Base-by-base conservation (phyloP, 345 rosid genomes). In the Hirschfeldia incana region DNA sequence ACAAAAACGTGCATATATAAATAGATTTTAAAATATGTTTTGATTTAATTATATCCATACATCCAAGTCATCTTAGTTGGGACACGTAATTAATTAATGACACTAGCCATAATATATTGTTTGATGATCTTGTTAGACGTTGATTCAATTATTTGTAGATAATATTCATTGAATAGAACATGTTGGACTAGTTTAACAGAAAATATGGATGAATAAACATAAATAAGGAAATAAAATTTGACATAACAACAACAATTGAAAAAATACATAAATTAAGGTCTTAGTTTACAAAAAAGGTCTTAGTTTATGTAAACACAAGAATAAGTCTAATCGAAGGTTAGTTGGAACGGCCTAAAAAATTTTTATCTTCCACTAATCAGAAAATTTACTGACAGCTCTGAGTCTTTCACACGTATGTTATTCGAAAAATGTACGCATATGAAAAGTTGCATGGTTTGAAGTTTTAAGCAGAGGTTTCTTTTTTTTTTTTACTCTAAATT, bases 281-380 rank as follows among this genome's bases (percentile, higher is more conserved):
- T 37, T 49, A 62, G 32, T 29, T 29, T 29, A 29, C 21, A 21
- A 21, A 21, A 21, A 29, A 34, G 37, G 37, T 34, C 57, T 36
- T 26, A 63, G 33, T 49, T 33, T 2, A 70, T 33, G 37, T 26
- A 64, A 70, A 65, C 36, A 71, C 29, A 17, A 64, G 6, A 42
- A 42, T 7, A 28, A 72, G 77, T 66, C 68, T 67, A 59, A 32
- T 66, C 77, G 55, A 72, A 12, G 69, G 62, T 36, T 66, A 72
- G 64, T 60, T 73, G 73, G 82, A n/a, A 60, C 78, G 78, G 65
- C 69, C 46, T 67, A 46, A 79, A 79, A 79, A 74, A 73, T 66
- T 68, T 67, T 78, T 78, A 78, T 73, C 74, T 13, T 72, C 17
- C 68, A 66, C 63, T 73, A 67, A 78, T 78, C 82, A 78, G 59